phyloP scores from a whole-genome alignment of 1,284 basidiomycete species.

The Puccinia polysora region DNA sequence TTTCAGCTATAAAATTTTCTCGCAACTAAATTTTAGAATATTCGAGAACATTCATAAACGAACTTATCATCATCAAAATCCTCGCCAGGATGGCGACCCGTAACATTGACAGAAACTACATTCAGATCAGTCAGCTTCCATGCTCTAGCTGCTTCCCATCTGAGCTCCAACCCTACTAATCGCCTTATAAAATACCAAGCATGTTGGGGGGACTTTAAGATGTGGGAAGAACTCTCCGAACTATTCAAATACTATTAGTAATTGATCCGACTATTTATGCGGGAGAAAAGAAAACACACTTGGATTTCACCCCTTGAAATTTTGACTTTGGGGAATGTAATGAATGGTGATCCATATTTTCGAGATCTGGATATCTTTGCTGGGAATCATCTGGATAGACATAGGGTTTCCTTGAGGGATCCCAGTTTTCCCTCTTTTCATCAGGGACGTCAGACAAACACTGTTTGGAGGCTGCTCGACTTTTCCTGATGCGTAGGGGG shows the following conservation, averaged over 20 bases:
- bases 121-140: slow-evolving; percentile 41
- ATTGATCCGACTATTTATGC: not conserved
- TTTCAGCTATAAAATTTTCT: not conserved
- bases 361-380: no score
- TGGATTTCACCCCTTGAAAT: not conserved
- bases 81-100: not conserved
- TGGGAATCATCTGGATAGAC: no score
- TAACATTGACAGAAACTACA: not conserved
- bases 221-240: not conserved
- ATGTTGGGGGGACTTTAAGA: slow-evolving; percentile 38
- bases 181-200: slow-evolving; percentile 40
- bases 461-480: slow-evolving; percentile 2
- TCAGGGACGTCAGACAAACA: not conserved
- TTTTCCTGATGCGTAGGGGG: slow-evolving; percentile 24
- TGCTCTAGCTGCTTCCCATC: slow-evolving; percentile 38
- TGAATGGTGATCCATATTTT: not conserved
- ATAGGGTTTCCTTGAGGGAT: not conserved
- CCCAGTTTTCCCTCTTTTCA: slow-evolving; percentile 1
- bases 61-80: slow-evolving; percentile 13
- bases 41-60: not conserved
- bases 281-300: not conserved
- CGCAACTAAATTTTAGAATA: not conserved
- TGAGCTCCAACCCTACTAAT: slow-evolving; percentile 40
- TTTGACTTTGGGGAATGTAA: not conserved
- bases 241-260: not conserved